Base-by-base conservation (phyloP, 495 filamentous ascomycete species). In the Jackrogersella multiformis region DNA sequence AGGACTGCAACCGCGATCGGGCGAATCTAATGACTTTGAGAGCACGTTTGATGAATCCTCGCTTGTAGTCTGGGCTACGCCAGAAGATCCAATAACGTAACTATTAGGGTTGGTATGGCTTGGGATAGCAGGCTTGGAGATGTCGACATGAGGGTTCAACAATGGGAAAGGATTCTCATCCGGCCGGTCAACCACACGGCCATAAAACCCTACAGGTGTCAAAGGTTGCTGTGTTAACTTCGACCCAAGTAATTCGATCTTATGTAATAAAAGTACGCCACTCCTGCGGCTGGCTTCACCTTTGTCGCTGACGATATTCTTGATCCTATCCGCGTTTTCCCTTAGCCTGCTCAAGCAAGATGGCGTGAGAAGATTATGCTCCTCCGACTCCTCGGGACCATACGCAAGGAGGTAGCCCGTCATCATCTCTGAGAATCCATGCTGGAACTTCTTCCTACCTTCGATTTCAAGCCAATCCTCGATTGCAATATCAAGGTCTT, bases 381-480 rank as follows among this genome's bases (percentile, higher is more conserved):
- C 45, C 32, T 16, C 13, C 7, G 45, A 49, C 26, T 49, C 45
- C 13, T 49, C 26, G 4, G 45, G 45, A 5, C 45, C 45, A 18
- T 49, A 49, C 18, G 45, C 45, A 30, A 49, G 45, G 5, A 49
- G n/a, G 8, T 49, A 49, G 2, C 26, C 45, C n/a, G 13, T 28
- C 4, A 18, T 32, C 45, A 32, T 49, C 13, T 49, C 45, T 10
- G 45, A 7, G 13, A 28, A 30, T 26, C 45, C 45, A 3, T 9
- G 15, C 24, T 49, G 26, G 5, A 49, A 49, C 8, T 9, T 30
- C 26, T 13, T 49, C 18, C 45, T 30, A 30, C 45, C 45, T 32
- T 49, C 45, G n/a, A 49, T 49, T 18, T 49, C 45, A 26, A 49
- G 45, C 45, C 45, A 49, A 18, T 49, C 45, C 13, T 49, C 45